These are phyloP conservation scores for Candida mesenterica DNA, from an alignment of 1,139 yeast genomes.

Conservation along the genomic window DNA sequence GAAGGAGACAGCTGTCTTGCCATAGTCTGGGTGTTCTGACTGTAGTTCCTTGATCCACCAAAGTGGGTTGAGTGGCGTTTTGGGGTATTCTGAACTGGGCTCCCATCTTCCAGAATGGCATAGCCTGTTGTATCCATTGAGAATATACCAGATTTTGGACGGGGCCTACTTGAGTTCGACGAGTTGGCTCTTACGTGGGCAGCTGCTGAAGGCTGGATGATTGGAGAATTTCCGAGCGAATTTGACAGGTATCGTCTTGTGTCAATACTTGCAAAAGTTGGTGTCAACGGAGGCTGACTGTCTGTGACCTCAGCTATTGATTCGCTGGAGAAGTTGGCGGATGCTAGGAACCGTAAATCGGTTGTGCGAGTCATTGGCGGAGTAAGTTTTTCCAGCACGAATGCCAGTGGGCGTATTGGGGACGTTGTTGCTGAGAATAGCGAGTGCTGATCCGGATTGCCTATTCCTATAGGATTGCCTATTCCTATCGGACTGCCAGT, in stretches of 20 bases:
- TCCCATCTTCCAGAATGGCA: slow-evolving; percentile 33
- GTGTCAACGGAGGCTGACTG: slow-evolving; percentile 10
- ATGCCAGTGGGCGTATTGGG: not conserved
- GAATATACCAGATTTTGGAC: slow-evolving; percentile 42
- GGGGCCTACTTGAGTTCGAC: slow-evolving; percentile 8
- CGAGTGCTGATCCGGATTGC: no score
- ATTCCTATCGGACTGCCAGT: no score
- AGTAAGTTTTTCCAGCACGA: not conserved
- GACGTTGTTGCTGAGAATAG: no score
- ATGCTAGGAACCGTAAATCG: slow-evolving; percentile 27
- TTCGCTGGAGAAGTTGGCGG: slow-evolving; percentile 47
- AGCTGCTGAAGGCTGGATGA: slow-evolving; percentile 19
- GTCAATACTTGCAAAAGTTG: slow-evolving; percentile 5
- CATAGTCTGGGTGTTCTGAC: not conserved
- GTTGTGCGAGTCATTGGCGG: slow-evolving; percentile 4
- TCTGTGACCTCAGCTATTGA: slow-evolving; percentile 18
- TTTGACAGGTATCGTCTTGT: slow-evolving; percentile 19
- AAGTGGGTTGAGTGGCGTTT: slow-evolving; percentile 20
- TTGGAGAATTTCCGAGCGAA: slow-evolving; percentile 25
- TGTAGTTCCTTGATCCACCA: not conserved
- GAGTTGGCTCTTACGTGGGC: slow-evolving; percentile 19
- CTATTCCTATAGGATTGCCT: no score
- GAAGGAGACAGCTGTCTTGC: not conserved
- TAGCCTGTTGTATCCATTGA: slow-evolving; percentile 26
- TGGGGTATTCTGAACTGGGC: slow-evolving; percentile 16